phyloP scores from a whole-genome alignment of 257 asterid genomes.

The Solanum bulbocastanum region DNA sequence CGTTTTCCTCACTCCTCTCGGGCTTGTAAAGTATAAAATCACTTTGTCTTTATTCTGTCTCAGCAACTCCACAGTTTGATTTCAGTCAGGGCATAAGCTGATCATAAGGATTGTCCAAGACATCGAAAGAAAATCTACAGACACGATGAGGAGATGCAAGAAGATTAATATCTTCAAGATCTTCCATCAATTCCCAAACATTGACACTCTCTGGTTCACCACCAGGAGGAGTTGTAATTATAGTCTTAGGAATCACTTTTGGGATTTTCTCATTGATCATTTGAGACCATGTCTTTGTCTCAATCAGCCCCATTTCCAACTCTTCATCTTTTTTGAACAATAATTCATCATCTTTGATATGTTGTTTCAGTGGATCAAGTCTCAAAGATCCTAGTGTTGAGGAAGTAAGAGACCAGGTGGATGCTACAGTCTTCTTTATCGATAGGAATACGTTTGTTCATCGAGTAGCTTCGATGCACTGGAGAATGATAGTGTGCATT shows the following conservation, averaged over 20 bases:
- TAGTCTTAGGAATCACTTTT: slow-evolving; percentile 17
- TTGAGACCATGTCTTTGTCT: slow-evolving; percentile 59
- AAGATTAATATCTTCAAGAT: slow-evolving; percentile 67
- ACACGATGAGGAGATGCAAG: slow-evolving; percentile 27
- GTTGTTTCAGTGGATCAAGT: slow-evolving; percentile 25
- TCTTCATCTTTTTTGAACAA: not conserved
- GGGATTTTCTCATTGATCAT: slow-evolving; percentile 57
- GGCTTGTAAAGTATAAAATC: slow-evolving; percentile 63
- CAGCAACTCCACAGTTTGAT: slow-evolving; percentile 10
- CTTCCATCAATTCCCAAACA: slow-evolving; percentile 93
- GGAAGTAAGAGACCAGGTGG: slow-evolving; percentile 45
- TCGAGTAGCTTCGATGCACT: slow-evolving; percentile 42
- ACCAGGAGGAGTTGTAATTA: slow-evolving; percentile 61
- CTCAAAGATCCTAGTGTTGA: slow-evolving; percentile 49
- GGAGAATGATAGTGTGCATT: slow-evolving; percentile 2
- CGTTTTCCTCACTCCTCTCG: slow-evolving; percentile 78
- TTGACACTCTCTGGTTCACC: slow-evolving; percentile 82
- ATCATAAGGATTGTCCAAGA: slow-evolving; percentile 17
- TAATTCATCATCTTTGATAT: not conserved
- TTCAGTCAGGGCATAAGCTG: slow-evolving; percentile 37
- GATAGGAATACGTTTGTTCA: slow-evolving; percentile 27
- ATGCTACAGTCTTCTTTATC: slow-evolving; percentile 23
- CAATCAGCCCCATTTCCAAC: slow-evolving; percentile 23
- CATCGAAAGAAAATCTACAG: slow-evolving; percentile 64
- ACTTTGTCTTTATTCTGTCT: slow-evolving; percentile 17